A percentile compares a stretch with the other conserved stretches of the same genome.
phyloP scores from a whole-genome alignment of 345 rosid genomes.

The Schrenkiella parvula region DNA sequence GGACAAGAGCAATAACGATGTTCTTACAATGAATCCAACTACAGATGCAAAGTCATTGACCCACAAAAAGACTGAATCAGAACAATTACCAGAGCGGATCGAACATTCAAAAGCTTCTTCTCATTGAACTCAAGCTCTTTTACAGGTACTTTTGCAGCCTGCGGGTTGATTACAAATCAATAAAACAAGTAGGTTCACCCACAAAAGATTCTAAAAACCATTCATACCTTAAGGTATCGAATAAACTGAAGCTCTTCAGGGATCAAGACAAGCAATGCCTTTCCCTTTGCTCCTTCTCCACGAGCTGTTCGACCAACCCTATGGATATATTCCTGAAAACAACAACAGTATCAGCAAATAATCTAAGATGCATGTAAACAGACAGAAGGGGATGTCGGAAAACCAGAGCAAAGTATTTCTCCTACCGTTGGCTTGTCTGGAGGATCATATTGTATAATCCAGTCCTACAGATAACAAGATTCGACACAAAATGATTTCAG shows the following conservation, averaged over 20 bases:
- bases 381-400: not conserved
- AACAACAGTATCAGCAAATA: not conserved
- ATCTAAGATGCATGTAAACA: not conserved
- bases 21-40: not conserved
- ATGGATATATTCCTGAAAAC: slow-evolving; percentile 87
- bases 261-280: slow-evolving; percentile 83
- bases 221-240: slow-evolving; percentile 72
- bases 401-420: not conserved
- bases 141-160: slow-evolving; percentile 95
- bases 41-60: not conserved
- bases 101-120: slow-evolving; percentile 76
- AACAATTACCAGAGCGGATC: slow-evolving; percentile 73
- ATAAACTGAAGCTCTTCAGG: slow-evolving; percentile 94
- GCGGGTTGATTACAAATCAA: not conserved
- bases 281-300: slow-evolving; percentile 97
- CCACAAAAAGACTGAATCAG: not conserved
- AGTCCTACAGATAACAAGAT: slow-evolving; percentile 54
- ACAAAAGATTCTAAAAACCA: not conserved
- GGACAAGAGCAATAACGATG: slow-evolving; percentile 1
- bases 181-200: not conserved
- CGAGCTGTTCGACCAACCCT: slow-evolving; percentile 99
- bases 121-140: slow-evolving; percentile 82
- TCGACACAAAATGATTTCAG: not conserved
- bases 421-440: slow-evolving; percentile 90
- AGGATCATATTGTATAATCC: slow-evolving; percentile 99